A percentile compares a stretch with the other conserved stretches of the same genome.
Evolutionary conservation across 2,329 filamentous ascomycete genomes (phyloP).

Genomic region (Biscogniauxia mediterranea): DNA sequence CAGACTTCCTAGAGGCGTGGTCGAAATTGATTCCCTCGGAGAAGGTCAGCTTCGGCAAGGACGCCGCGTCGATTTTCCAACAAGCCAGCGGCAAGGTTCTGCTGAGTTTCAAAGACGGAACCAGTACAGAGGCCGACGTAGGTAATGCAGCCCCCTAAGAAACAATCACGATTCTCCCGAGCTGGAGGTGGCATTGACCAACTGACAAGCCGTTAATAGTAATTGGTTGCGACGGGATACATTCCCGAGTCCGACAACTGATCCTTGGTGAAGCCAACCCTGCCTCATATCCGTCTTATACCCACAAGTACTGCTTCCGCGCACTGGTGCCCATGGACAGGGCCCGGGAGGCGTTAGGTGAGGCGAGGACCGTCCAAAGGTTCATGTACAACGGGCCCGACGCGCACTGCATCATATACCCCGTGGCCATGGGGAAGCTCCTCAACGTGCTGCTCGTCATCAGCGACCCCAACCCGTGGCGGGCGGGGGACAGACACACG

Average conservation of each 20-base stretch:
- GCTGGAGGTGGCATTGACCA: not conserved
- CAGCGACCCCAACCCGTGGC: constrained; percentile 39
- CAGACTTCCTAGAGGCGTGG: constrained; percentile 41
- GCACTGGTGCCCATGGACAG: constrained; percentile 59
- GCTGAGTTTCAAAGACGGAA: constrained; percentile 35
- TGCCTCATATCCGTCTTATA: constrained; percentile 48
- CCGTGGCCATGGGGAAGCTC: constrained; percentile 53
- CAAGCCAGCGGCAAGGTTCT: constrained; percentile 20
- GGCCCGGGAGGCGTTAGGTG: constrained; percentile 47
- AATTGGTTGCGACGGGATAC: constrained; percentile 65
- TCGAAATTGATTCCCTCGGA: constrained; percentile 29
- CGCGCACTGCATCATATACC: constrained; percentile 61
- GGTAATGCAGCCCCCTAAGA: constrained; percentile 10
- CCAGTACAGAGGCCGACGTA: constrained; percentile 30
- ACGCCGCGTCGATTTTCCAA: constrained; percentile 31
- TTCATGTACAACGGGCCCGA: constrained; percentile 57
- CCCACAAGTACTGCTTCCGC: constrained; percentile 60
- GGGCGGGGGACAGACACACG: constrained; percentile 26
- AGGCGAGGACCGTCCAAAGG: constrained; percentile 45
- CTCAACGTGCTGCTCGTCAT: constrained; percentile 57
- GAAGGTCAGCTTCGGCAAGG: constrained; percentile 34
- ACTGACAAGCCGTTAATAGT: constrained; percentile 32
- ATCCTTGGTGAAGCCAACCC: constrained; percentile 49
- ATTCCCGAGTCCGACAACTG: constrained; percentile 51
- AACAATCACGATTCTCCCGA: not conserved